These are phyloP conservation scores for Phaeophleospora eucalypticola DNA, from an alignment of 2,329 filamentous ascomycete genomes.

Conservation along the genomic window DNA sequence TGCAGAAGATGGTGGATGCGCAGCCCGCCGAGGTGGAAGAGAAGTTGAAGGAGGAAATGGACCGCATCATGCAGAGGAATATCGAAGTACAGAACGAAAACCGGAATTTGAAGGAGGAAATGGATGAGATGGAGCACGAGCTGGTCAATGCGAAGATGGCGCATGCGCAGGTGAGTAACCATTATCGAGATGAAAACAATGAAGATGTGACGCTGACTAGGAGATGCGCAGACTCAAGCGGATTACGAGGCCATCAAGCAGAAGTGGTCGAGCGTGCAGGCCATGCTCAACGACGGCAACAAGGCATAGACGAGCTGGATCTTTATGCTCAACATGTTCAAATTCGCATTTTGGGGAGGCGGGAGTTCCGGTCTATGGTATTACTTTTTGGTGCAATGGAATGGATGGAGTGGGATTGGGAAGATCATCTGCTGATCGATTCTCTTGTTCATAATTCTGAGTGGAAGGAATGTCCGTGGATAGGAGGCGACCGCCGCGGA, in stretches of 20 bases:
- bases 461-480: too few relatives aligned
- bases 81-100: conserved; percentile 94
- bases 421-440: too few relatives aligned
- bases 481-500: too few relatives aligned
- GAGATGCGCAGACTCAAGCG: conserved; percentile 40
- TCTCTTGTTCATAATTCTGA: too few relatives aligned
- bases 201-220: not conserved
- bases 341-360: too few relatives aligned
- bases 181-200: too few relatives aligned
- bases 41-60: conserved; percentile 77
- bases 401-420: too few relatives aligned
- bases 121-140: conserved; percentile 87
- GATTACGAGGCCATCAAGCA: conserved; percentile 48
- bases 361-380: too few relatives aligned
- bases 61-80: conserved; percentile 87
- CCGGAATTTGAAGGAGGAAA: conserved; percentile 76
- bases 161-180: conserved; percentile 77
- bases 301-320: conserved; percentile 6
- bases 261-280: conserved; percentile 46
- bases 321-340: too few relatives aligned
- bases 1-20: conserved; percentile 80
- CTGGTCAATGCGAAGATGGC: conserved; percentile 92
- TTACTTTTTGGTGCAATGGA: too few relatives aligned
- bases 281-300: conserved; percentile 36
- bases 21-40: conserved; percentile 82